phyloP scores from a whole-genome alignment of 2,329 filamentous ascomycete genomes.

The Colletotrichum filicis region DNA sequence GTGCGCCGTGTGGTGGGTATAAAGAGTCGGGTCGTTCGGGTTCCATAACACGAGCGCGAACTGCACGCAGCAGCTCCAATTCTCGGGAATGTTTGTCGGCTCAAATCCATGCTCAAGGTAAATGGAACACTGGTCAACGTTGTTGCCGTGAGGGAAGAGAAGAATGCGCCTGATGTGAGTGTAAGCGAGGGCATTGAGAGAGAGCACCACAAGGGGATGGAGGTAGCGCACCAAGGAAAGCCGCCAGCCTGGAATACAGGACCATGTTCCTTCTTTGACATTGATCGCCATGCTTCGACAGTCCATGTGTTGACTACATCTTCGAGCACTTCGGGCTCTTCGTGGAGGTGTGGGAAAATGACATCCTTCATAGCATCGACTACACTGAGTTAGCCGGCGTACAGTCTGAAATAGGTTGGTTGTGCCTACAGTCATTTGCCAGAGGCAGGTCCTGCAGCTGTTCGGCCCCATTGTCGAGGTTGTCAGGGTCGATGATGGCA shows the following conservation, averaged over 20 bases:
- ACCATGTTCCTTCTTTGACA: slow-evolving; percentile 86
- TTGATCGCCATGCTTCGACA: slow-evolving; percentile 82
- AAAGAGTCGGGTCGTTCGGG: slow-evolving; percentile 88
- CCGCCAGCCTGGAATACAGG: slow-evolving; percentile 88
- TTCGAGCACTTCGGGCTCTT: slow-evolving; percentile 83
- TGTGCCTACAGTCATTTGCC: slow-evolving; percentile 64
- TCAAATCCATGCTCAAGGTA: slow-evolving; percentile 97
- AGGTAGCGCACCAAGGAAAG: slow-evolving; percentile 79
- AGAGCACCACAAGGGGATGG: background rate
- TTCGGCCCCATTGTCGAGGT: slow-evolving; percentile 59
- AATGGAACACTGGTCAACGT: slow-evolving; percentile 91
- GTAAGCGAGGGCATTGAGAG: slow-evolving; percentile 35
- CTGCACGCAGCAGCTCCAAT: slow-evolving; percentile 97
- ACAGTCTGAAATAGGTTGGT: background rate
- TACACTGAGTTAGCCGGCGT: slow-evolving; percentile 50
- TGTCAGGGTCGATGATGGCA: slow-evolving; percentile 66
- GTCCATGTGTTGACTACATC: slow-evolving; percentile 87
- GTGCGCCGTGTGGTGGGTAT: slow-evolving; percentile 84
- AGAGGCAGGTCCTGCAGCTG: slow-evolving; percentile 58
- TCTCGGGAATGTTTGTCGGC: slow-evolving; percentile 76
- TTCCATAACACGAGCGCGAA: slow-evolving; percentile 97
- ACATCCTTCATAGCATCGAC: slow-evolving; percentile 87
- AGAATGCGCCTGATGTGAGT: slow-evolving; percentile 78
- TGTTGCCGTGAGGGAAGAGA: slow-evolving; percentile 95
- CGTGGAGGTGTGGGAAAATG: slow-evolving; percentile 76